phyloP scores from a whole-genome alignment of 179 eudicot species.

The Beta lomatogona region DNA sequence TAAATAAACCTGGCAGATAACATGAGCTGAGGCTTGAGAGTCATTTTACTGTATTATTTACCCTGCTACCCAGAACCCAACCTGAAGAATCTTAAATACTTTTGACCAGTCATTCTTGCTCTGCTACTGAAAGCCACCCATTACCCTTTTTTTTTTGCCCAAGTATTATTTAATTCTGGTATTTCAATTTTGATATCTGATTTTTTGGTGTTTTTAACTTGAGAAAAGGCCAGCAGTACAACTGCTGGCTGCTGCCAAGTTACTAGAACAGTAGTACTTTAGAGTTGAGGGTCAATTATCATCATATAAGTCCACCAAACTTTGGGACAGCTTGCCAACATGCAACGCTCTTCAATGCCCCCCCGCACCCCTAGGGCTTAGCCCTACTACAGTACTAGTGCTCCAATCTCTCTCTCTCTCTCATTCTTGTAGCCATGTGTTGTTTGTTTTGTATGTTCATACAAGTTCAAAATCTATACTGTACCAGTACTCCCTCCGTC shows the following conservation, averaged over 20 bases:
- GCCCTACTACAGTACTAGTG: neutral
- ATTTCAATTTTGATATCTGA: neutral
- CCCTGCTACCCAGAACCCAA: slow-evolving; percentile 19
- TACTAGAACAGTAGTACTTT: slow-evolving; percentile 19
- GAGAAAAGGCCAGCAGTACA: neutral
- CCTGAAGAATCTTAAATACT: slow-evolving; percentile 30
- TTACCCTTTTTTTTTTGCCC: neutral
- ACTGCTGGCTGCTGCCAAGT: neutral
- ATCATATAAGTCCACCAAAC: slow-evolving; percentile 11
- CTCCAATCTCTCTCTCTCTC: slow-evolving; percentile 9
- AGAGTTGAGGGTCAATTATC: slow-evolving; percentile 1
- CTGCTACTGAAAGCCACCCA: slow-evolving; percentile 27
- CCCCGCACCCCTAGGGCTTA: slow-evolving; percentile 26
- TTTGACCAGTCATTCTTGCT: slow-evolving; percentile 36
- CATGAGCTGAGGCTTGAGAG: slow-evolving; percentile 5
- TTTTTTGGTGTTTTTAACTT: slow-evolving; percentile 16
- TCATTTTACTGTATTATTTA: slow-evolving; percentile 8
- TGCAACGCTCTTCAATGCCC: slow-evolving; percentile 30
- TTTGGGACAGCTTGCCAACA: slow-evolving; percentile 31
- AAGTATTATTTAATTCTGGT: neutral
- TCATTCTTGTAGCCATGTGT: slow-evolving; percentile 20
- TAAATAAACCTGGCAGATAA: slow-evolving; percentile 2
- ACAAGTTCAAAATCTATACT: no score
- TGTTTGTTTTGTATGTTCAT: neutral
- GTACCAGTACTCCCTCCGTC: no score